These are phyloP conservation scores for Aspergillus latus DNA, from an alignment of 2,329 filamentous ascomycete genomes.

Conservation along the genomic window DNA sequence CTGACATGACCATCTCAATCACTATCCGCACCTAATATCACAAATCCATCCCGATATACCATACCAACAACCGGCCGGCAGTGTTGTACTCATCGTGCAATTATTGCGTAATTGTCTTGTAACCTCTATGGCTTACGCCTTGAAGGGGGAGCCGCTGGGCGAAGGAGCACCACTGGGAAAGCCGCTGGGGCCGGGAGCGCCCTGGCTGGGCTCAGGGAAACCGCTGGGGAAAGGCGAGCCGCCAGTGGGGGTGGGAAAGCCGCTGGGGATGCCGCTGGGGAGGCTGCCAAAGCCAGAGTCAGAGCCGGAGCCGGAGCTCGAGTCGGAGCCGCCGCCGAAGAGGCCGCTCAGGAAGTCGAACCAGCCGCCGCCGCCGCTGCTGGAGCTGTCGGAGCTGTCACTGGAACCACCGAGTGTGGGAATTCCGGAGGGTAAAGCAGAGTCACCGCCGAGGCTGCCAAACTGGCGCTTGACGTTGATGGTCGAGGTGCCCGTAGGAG, in stretches of 20 bases:
- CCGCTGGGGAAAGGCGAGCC: slow-evolving; percentile 1
- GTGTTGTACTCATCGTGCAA: neutral
- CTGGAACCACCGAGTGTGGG: neutral
- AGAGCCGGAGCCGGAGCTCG: neutral
- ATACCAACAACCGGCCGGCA: slow-evolving; percentile 7
- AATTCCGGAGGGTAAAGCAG: neutral
- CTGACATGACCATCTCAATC: neutral
- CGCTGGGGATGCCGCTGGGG: neutral
- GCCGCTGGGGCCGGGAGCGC: neutral
- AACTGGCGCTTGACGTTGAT: neutral
- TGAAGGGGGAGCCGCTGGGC: neutral
- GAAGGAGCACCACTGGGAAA: neutral
- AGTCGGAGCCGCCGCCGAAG: neutral
- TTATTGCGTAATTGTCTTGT: neutral
- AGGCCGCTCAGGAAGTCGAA: neutral
- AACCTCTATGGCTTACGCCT: neutral
- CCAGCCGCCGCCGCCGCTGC: neutral
- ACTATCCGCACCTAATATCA: neutral
- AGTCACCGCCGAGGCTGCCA: neutral
- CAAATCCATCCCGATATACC: neutral
- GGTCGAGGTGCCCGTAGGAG: neutral
- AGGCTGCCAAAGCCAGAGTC: too few species aligned
- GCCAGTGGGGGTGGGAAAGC: neutral
- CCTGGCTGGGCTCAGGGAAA: neutral
- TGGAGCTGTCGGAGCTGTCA: neutral